Conservation (phyloP, 257 asterid genomes). For the Rauvolfia tetraphylla region DNA sequence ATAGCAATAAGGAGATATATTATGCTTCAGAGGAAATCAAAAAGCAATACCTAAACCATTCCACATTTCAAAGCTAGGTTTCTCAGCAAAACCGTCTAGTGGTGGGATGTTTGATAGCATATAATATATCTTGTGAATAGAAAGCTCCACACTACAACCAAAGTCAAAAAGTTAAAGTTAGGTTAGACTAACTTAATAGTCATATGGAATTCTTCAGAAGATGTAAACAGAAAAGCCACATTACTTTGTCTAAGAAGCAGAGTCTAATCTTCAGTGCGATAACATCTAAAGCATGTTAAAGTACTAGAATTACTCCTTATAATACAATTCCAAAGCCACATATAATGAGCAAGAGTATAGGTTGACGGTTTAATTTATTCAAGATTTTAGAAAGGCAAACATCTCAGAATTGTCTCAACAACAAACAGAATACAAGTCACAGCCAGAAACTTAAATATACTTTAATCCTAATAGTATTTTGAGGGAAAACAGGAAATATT, state of each 20-base stretch:
- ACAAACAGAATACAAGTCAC: too few relatives aligned
- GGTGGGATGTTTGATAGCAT: conserved; percentile 61
- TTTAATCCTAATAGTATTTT: background rate
- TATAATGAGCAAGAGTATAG: background rate
- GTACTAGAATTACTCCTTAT: background rate
- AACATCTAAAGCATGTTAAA: background rate
- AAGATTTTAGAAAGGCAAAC: background rate
- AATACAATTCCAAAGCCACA: background rate
- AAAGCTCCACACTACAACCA: conserved; percentile 56
- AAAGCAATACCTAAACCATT: conserved; percentile 48
- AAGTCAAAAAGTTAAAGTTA: conserved; percentile 5
- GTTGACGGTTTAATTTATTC: background rate
- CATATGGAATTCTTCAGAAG: background rate
- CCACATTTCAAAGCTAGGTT: conserved; percentile 55
- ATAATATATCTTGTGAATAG: conserved; percentile 58
- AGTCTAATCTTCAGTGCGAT: background rate
- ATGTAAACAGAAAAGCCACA: background rate
- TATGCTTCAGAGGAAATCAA: conserved; percentile 7
- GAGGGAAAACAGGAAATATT: background rate
- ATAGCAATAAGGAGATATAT: background rate
- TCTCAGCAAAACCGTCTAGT: conserved; percentile 40
- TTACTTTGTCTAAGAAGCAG: background rate
- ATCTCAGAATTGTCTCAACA: background rate
- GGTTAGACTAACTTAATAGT: background rate
- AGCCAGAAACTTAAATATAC: background rate